Conservation (phyloP, 331 rosid genomes). For the Spiraea crenata region DNA sequence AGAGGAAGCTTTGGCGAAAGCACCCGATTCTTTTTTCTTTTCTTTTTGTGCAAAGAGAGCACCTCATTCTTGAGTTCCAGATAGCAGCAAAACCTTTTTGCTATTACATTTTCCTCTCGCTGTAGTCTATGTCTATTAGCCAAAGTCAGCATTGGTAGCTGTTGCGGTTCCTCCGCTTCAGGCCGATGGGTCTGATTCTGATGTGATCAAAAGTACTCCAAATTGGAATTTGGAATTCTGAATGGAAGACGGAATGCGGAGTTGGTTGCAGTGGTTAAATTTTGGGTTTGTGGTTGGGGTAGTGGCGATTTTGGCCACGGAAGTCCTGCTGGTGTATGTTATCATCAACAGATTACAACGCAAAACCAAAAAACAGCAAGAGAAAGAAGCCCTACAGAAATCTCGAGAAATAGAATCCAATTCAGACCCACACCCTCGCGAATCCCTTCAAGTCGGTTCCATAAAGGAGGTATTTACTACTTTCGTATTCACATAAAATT, state of each 20-base stretch:
- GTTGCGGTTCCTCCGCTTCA: background rate
- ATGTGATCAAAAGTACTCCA: background rate
- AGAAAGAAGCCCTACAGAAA: slow-evolving; percentile 27
- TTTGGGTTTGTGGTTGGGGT: slow-evolving; percentile 71
- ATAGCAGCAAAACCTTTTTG: too few species aligned
- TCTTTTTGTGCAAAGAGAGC: background rate
- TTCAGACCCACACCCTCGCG: slow-evolving; percentile 40
- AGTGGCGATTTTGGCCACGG: slow-evolving; percentile 45
- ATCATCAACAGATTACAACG: slow-evolving; percentile 49
- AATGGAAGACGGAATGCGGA: slow-evolving; percentile 25
- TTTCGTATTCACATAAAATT: background rate
- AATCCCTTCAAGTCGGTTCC: slow-evolving; percentile 43
- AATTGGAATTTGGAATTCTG: too few species aligned
- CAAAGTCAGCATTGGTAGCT: background rate
- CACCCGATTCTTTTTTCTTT: too few species aligned
- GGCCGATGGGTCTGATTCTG: background rate
- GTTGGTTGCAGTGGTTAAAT: slow-evolving; percentile 38
- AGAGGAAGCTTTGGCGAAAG: too few species aligned
- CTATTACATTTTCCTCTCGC: too few species aligned
- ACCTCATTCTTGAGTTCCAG: too few species aligned
- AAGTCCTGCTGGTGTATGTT: slow-evolving; percentile 45
- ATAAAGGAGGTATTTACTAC: slow-evolving; percentile 57
- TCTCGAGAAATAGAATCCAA: slow-evolving; percentile 27
- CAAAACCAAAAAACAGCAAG: slow-evolving; percentile 17
- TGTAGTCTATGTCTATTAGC: too few species aligned